Evolutionary conservation across 139 green algal genomes (phyloP), one percentile per base, ranked within the genome.

Genomic region (Coccomyxa sp.): DNA sequence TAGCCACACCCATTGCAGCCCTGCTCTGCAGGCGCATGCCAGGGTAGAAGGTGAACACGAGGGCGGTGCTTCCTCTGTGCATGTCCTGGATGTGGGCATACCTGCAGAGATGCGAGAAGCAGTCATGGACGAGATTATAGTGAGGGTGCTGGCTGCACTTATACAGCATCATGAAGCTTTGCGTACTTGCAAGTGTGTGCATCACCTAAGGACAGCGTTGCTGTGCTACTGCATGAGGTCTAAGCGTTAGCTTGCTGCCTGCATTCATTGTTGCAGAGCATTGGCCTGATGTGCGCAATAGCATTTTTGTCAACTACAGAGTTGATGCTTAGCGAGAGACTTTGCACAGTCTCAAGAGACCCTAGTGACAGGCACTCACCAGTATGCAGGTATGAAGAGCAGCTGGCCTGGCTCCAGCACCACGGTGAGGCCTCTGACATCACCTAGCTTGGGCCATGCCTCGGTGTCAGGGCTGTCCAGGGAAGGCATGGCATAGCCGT

Each of bases 401-500:
- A 85, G 71, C 38, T 94, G 86, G 18, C 90, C 90, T 5, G 86
- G 83, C 33, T 80, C 9, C 40, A 94, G 69, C 10, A 93, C 70
- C 2, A 40, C 81, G 12, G 68, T 77, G 55, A 41, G 10, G 18
- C 89, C 90, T 7, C 70, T 50, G 73, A 90, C 81, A 6, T 72
- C 35, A 7, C 34, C 37, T 8, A 86, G 78, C 29, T 68, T 70
- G 35, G 90, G 90, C 83, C 85, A 93, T 39, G 85, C 73, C 16
- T 75, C 69, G 6, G 86, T 40, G 31, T 92, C 80, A 3, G 83
- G 83, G 24, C 84, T 54, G 69, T 94, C 90, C 24, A 92, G 79
- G 69, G 94, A 85, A 27, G 92, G 83, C 82, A 93, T 92, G 55
- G 85, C 88, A 77, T 93, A 92, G 29, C 79, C 27, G 77, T 96